Percentiles rank a stretch among this genome's conserved stretches.
These are phyloP conservation scores for Balamuthia mandrillaris DNA, from an alignment of 208 protist species.

Conservation along the genomic window DNA sequence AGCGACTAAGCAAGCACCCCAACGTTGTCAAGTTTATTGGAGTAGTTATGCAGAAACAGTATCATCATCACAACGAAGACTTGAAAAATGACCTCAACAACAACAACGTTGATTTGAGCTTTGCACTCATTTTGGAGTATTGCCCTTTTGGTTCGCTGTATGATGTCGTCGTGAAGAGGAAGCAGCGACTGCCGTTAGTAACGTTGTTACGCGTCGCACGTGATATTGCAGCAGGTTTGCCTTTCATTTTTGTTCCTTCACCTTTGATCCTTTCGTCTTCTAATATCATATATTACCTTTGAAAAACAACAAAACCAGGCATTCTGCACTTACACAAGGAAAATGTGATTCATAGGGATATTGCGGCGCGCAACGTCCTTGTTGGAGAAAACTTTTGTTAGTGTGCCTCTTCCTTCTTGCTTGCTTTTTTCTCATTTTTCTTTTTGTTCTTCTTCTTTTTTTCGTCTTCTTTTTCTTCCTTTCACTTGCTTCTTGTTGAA, in stretches of 20 bases:
- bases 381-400: constrained; percentile 16
- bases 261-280: too few relatives aligned
- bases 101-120: background rate
- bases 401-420: too few relatives aligned
- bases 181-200: constrained; percentile 7
- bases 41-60: background rate
- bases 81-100: background rate
- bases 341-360: constrained; percentile 8
- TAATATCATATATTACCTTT: too few relatives aligned
- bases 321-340: too few relatives aligned
- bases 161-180: constrained; percentile 8
- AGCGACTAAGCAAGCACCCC: background rate
- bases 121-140: background rate
- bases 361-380: constrained; percentile 13
- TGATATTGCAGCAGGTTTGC: too few relatives aligned
- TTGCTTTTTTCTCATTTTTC: too few relatives aligned
- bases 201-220: background rate
- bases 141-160: constrained; percentile 13
- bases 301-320: too few relatives aligned
- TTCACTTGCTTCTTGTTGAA: too few relatives aligned
- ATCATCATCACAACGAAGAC: background rate
- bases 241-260: too few relatives aligned
- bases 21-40: background rate
- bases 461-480: too few relatives aligned
- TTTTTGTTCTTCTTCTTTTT: too few relatives aligned